Evolutionary conservation across 306 rosid genomes (phyloP).

Genomic region (peach (Prunus persica)): DNA sequence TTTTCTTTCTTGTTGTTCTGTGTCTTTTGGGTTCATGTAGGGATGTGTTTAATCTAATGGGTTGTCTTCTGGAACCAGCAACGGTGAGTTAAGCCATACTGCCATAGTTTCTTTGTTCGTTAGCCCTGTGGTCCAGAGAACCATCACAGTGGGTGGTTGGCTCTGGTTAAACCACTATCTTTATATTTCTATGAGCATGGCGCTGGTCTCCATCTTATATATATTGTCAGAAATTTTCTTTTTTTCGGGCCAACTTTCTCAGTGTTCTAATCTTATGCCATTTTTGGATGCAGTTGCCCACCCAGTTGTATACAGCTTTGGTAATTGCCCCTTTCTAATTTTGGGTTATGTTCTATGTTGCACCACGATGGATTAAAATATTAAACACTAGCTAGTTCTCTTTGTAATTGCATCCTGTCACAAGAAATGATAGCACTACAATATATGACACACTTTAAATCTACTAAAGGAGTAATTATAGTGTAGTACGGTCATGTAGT

Average conservation of each 20-base stretch:
- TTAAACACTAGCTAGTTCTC: neutral
- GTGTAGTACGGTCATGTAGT: fast-evolving
- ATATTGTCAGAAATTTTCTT: neutral
- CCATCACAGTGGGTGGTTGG: slow-evolving; percentile 17
- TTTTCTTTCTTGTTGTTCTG: neutral
- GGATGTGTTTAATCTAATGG: slow-evolving; percentile 70
- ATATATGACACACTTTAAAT: neutral
- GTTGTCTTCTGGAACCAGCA: slow-evolving; percentile 89
- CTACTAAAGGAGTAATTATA: neutral
- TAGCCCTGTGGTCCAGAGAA: slow-evolving; percentile 33
- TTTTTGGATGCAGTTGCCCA: slow-evolving; percentile 70
- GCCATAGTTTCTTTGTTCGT: neutral
- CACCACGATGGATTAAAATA: neutral
- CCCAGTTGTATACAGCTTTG: slow-evolving; percentile 94
- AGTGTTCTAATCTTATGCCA: neutral
- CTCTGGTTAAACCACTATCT: neutral
- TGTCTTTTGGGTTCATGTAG: slow-evolving; percentile 35
- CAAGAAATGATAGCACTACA: neutral
- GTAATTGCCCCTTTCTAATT: slow-evolving; percentile 32
- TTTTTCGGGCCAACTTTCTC: neutral
- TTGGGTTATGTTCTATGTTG: neutral
- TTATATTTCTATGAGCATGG: neutral
- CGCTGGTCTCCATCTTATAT: neutral
- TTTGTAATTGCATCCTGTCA: neutral
- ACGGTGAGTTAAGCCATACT: slow-evolving; percentile 54